phyloP scores from a whole-genome alignment of 2,329 filamentous ascomycete species.

The Aureobasidium sp. region DNA sequence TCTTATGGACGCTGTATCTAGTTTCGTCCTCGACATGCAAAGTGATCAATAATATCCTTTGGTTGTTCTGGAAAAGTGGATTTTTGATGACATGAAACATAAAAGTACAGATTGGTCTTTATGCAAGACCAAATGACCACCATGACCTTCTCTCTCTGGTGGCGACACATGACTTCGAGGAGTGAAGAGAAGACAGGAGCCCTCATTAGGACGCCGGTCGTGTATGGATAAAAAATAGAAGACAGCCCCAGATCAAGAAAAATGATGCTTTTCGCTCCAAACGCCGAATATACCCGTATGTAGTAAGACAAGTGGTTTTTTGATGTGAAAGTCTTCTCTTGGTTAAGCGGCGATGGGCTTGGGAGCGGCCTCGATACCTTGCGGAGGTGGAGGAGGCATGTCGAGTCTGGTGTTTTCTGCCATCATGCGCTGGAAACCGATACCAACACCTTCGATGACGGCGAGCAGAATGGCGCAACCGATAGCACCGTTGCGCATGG shows the following conservation, averaged over 20 bases:
- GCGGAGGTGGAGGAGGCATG: slow-evolving; percentile 36
- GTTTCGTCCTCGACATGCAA: slow-evolving; percentile 9
- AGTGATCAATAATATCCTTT: neutral
- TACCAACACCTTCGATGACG: slow-evolving; percentile 95
- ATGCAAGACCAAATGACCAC: neutral
- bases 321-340: neutral
- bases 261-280: slow-evolving; percentile 12
- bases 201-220: neutral
- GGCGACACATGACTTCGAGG: neutral
- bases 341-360: slow-evolving; percentile 16
- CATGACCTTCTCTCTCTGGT: neutral
- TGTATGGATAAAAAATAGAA: neutral
- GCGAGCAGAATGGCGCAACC: slow-evolving; percentile 90
- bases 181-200: slow-evolving; percentile 10
- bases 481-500: slow-evolving; percentile 90
- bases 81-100: slow-evolving; percentile 7
- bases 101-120: neutral
- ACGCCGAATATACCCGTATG: slow-evolving; percentile 10
- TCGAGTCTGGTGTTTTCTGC: slow-evolving; percentile 81
- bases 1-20: slow-evolving; percentile 6
- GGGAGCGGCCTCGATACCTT: slow-evolving; percentile 13
- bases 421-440: slow-evolving; percentile 92
- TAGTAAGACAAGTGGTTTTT: neutral
- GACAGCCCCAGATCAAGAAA: neutral
- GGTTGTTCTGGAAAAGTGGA: neutral